Evolutionary conservation across 257 asterid species (phyloP), one percentile per base, ranked within the genome.

Genomic region (Solanum tarijense): DNA sequence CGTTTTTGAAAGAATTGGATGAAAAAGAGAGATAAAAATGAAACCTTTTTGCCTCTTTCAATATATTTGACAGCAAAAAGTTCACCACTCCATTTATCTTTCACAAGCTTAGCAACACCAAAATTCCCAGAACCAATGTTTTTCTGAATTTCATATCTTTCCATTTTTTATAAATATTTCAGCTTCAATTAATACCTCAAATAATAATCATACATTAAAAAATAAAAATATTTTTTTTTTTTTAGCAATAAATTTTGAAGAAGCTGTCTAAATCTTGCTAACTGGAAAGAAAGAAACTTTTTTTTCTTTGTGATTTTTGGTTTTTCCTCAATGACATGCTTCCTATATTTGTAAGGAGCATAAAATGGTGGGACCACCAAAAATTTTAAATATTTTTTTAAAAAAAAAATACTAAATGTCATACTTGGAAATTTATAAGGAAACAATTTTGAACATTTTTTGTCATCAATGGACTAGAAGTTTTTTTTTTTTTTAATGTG

Each of bases 31-130:
- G 36, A 32, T 12, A 11, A 38, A 46, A 14, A 69, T 14, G 41
- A 43, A 78, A 91, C 94, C 94, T 92, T 92, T 88, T 89, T 87
- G 81, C 94, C 93, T 87, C 94, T 90, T 87, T 91, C 92, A 79
- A 92, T 91, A 83, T 90, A 91, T 87, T 91, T 91, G 89, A 92
- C 86, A 36, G 93, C 94, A 89, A 87, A 87, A 74, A 90, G 91
- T 31, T 90, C 88, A 71, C 85, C 91, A 71, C 36, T 92, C 91
- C 88, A 58, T 73, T 76, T 89, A 86, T 91, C 92, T 87, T 72
- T 86, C 68, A 86, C 79, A 16, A 86, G 79, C 32, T 72, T 86
- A 46, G 88, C 88, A 2, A 86, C 88, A 65, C 88, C 88, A 39
- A 86, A 86, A 86, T 86, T 86, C 1, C 88, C 88, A 72, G 88